phyloP scores from a whole-genome alignment of 108 stramenopile species.

The Cyclotella baltica region DNA sequence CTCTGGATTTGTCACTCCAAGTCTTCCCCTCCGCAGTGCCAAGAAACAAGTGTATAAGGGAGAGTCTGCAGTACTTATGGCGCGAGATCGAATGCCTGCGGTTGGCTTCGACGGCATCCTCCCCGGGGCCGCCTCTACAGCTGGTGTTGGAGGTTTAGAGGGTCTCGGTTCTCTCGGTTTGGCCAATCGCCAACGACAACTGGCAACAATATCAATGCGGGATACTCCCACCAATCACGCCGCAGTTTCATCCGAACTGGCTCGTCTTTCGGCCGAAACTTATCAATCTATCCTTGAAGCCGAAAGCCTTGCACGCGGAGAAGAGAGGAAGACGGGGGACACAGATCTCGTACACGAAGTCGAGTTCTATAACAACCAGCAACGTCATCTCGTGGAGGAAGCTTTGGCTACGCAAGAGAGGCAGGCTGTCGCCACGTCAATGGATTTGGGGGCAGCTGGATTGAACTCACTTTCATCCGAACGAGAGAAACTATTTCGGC shows the following conservation, averaged over 20 bases:
- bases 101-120: no score
- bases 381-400: conserved; percentile 6
- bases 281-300: not conserved
- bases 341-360: not conserved
- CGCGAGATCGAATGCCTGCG: not conserved
- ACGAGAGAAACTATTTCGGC: not conserved
- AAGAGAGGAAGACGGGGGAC: not conserved
- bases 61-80: not conserved
- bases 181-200: not conserved
- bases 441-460: not conserved
- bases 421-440: not conserved
- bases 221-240: not conserved
- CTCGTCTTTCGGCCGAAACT: not conserved
- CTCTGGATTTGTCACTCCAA: not conserved
- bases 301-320: not conserved
- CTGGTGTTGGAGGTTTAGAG: no score
- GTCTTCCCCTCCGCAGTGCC: no score
- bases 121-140: not conserved
- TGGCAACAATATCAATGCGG: not conserved
- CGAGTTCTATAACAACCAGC: not conserved
- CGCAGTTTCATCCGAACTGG: not conserved
- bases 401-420: not conserved
- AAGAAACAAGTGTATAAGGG: not conserved
- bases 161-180: not conserved
- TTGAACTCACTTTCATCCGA: not conserved